Percentiles rank a stretch among this genome's conserved stretches.
These are phyloP conservation scores for Alternaria hordeiaustralica DNA, from an alignment of 2,329 filamentous ascomycete genomes.

Conservation along the genomic window DNA sequence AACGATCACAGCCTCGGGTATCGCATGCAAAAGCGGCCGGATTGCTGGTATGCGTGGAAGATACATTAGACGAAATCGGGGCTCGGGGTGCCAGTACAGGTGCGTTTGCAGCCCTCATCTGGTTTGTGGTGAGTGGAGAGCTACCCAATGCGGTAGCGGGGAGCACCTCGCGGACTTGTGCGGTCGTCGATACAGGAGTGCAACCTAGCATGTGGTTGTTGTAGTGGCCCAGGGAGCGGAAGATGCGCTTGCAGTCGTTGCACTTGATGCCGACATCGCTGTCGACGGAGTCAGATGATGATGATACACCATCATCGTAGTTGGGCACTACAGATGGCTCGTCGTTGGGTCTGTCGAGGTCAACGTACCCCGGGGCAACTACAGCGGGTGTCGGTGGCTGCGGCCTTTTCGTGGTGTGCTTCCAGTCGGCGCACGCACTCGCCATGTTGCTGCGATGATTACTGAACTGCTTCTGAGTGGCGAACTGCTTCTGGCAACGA, in stretches of 20 bases:
- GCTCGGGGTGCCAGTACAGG: not conserved
- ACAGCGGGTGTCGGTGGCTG: not conserved
- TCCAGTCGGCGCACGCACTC: slow-evolving; percentile 23
- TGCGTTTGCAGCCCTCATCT: not conserved
- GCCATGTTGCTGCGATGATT: slow-evolving; percentile 17
- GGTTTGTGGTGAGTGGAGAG: not conserved
- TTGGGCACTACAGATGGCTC: not conserved
- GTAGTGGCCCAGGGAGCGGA: slow-evolving; percentile 19
- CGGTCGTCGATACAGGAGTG: not conserved
- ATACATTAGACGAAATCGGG: not conserved
- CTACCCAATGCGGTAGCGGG: not conserved
- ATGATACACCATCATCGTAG: slow-evolving; percentile 3
- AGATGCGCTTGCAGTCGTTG: slow-evolving; percentile 27
- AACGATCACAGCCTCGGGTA: slow-evolving; percentile 16
- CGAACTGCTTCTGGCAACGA: slow-evolving; percentile 19
- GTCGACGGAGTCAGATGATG: slow-evolving; percentile 14
- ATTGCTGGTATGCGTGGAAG: not conserved
- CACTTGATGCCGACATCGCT: slow-evolving; percentile 18
- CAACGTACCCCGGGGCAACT: slow-evolving; percentile 9
- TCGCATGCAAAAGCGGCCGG: slow-evolving; percentile 15
- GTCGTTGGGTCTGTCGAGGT: slow-evolving; percentile 17
- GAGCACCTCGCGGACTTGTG: not conserved
- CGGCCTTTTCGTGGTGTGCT: not conserved
- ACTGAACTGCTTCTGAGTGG: slow-evolving; percentile 8
- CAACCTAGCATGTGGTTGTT: slow-evolving; percentile 35